These are phyloP conservation scores for Pseudomonodictys pantanalensis DNA, from an alignment of 495 filamentous ascomycete species.

Conservation along the genomic window DNA sequence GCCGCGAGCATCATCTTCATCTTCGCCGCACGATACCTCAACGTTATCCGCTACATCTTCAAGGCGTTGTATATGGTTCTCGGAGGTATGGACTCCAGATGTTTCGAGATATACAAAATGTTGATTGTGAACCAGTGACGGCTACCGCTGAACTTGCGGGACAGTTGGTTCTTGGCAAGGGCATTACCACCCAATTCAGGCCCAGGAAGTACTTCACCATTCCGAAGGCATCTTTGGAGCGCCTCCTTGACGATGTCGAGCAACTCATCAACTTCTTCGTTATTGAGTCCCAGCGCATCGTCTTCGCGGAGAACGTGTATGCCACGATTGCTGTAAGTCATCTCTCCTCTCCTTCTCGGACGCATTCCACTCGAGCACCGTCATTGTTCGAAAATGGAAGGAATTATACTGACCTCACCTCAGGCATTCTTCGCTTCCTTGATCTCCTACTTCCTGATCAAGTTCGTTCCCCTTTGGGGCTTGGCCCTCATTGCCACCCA, in stretches of 20 bases:
- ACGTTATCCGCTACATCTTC: slow-evolving; percentile 82
- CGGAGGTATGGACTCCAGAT: slow-evolving; percentile 52
- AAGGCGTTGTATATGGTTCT: slow-evolving; percentile 73
- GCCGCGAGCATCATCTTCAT: slow-evolving; percentile 71
- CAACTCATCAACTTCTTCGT: slow-evolving; percentile 96
- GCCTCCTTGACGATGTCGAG: slow-evolving; percentile 76
- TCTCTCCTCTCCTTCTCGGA: no score
- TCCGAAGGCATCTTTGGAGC: slow-evolving; percentile 77
- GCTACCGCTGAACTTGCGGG: slow-evolving; percentile 75
- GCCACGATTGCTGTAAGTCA: slow-evolving; percentile 78
- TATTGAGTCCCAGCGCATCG: slow-evolving; percentile 89
- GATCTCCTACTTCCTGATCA: slow-evolving; percentile 88
- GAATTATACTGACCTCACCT: slow-evolving; percentile 28
- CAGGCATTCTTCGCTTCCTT: slow-evolving; percentile 79
- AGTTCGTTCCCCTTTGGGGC: slow-evolving; percentile 90
- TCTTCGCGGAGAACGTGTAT: slow-evolving; percentile 90
- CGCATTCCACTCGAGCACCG: neutral
- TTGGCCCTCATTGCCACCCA: slow-evolving; percentile 74
- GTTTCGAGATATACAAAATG: neutral
- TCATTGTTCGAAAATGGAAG: slow-evolving; percentile 4
- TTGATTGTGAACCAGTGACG: slow-evolving; percentile 51
- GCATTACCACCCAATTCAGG: slow-evolving; percentile 80
- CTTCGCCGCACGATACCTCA: slow-evolving; percentile 84
- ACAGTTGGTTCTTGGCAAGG: slow-evolving; percentile 69
- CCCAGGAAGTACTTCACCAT: slow-evolving; percentile 91